Evolutionary conservation across 2,329 filamentous ascomycete genomes (phyloP).

Genomic region (Stenocarpella maydis): DNA sequence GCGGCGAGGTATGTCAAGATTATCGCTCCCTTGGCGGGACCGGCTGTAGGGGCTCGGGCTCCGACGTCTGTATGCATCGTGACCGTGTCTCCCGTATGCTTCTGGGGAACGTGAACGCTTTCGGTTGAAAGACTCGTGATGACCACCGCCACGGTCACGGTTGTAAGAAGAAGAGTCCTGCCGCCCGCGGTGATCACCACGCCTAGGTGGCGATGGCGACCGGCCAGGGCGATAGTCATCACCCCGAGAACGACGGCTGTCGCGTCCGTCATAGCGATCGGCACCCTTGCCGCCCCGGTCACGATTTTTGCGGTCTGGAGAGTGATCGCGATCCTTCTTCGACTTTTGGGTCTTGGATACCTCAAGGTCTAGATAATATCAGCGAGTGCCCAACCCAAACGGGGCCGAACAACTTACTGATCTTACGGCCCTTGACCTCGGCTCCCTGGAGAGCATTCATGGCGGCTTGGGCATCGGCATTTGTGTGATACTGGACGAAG

Average conservation of each 20-base stretch:
- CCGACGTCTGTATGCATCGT: conserved; percentile 68
- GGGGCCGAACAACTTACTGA: conserved; percentile 73
- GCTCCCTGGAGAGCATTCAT: conserved; percentile 81
- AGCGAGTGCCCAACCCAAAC: conserved; percentile 37
- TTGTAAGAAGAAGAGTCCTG: conserved; percentile 62
- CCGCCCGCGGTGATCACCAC: conserved; percentile 62
- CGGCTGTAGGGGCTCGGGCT: conserved; percentile 72
- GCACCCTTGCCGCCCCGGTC: conserved; percentile 52
- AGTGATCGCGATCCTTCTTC: conserved; percentile 62
- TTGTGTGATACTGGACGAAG: conserved; percentile 91
- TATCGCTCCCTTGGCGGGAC: conserved; percentile 63
- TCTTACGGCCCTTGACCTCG: conserved; percentile 86
- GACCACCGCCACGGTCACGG: conserved; percentile 55
- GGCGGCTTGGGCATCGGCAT: conserved; percentile 76
- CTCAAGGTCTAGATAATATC: conserved; percentile 74
- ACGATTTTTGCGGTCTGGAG: conserved; percentile 63
- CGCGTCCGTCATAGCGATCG: conserved; percentile 59
- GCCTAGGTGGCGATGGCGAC: conserved; percentile 62
- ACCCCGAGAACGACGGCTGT: conserved; percentile 54
- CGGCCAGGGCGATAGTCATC: conserved; percentile 73
- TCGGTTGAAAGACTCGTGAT: conserved; percentile 49
- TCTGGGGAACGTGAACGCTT: conserved; percentile 74
- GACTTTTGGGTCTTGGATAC: conserved; percentile 88
- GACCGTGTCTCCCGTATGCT: conserved; percentile 51
- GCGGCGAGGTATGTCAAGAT: conserved; percentile 76